Base-by-base conservation (phyloP, 106 monocot genomes). In the Ottelia alismoides region DNA sequence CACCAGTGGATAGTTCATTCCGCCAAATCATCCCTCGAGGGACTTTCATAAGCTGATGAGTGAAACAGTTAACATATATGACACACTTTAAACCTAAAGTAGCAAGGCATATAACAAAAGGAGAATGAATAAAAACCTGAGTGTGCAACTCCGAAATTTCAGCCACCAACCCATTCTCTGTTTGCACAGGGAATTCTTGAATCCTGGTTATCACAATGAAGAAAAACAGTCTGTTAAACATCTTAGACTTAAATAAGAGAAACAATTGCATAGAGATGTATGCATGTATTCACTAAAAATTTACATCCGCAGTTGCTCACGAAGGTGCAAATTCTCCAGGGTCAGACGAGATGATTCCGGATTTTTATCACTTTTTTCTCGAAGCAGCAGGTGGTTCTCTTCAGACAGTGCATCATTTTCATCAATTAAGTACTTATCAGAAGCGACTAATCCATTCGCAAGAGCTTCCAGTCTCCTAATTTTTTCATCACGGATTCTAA, bases 251-350 rank as follows among this genome's bases (percentile, higher is more conserved):
- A n/a, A n/a, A n/a, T n/a, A n/a, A n/a, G n/a, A n/a, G n/a, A n/a
- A n/a, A n/a, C n/a, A n/a, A n/a, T n/a, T n/a, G n/a, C n/a, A n/a
- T n/a, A n/a, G n/a, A n/a, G n/a, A n/a, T n/a, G n/a, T n/a, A n/a
- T n/a, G n/a, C n/a, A n/a, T n/a, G n/a, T n/a, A n/a, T 43, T 43
- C 40, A 43, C 16, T 20, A 59, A 51, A 40, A 16, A 14, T 53
- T 71, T 75, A 84, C 79, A 65, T 51, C 68, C 66, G 79, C 22
- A 84, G 52, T 43, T 84, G 67, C 53, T 84, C 66, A 63, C 69
- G 40, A 31, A 84, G 57, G 50, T 62, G 67, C 43, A 62, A 64
- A 61, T 84, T 84, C 72, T 84, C 84, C 56, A 75, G 55, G 28
- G 69, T 60, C 55, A 84, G 76, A 32, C 63, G 64, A 53, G 60